phyloP scores from a whole-genome alignment of 208 protist species.

The Trypanosoma avium region DNA sequence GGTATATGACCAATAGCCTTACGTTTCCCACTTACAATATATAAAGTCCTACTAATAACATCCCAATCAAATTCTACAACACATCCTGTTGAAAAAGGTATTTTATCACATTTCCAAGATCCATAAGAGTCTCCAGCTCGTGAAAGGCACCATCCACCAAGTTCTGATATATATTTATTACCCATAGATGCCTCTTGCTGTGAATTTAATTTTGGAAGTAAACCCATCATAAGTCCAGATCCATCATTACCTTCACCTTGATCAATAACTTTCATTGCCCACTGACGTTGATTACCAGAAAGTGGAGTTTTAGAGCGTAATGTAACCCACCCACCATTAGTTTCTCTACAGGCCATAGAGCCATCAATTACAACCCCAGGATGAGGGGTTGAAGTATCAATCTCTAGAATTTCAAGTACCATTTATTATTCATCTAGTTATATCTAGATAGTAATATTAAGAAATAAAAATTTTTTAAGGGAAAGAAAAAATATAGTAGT shows the following conservation, averaged over 20 bases:
- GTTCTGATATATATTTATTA: slow-evolving; percentile 90
- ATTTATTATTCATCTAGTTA: no score
- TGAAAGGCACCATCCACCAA: slow-evolving; percentile 89
- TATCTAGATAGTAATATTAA: neutral
- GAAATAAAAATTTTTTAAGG: slow-evolving; percentile 9
- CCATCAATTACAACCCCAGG: slow-evolving; percentile 81
- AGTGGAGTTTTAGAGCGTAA: slow-evolving; percentile 72
- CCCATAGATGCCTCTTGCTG: slow-evolving; percentile 53
- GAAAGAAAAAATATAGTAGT: neutral
- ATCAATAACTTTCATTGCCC: slow-evolving; percentile 84
- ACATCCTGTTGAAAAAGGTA: slow-evolving; percentile 84
- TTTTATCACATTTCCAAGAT: slow-evolving; percentile 84
- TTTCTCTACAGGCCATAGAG: slow-evolving; percentile 67
- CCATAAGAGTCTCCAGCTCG: slow-evolving; percentile 88
- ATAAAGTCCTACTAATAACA: slow-evolving; percentile 57
- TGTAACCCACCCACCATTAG: slow-evolving; percentile 91
- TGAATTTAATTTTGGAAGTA: slow-evolving; percentile 68
- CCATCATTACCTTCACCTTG: slow-evolving; percentile 89
- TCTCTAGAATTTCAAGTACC: slow-evolving; percentile 81
- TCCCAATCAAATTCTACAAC: slow-evolving; percentile 93
- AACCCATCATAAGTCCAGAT: slow-evolving; percentile 87
- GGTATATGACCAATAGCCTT: slow-evolving; percentile 73
- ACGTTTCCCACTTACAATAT: slow-evolving; percentile 83
- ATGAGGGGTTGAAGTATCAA: slow-evolving; percentile 79
- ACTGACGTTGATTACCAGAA: slow-evolving; percentile 76